phyloP scores from a whole-genome alignment of 805 yeast species.

The Sugiyamaella americana region DNA sequence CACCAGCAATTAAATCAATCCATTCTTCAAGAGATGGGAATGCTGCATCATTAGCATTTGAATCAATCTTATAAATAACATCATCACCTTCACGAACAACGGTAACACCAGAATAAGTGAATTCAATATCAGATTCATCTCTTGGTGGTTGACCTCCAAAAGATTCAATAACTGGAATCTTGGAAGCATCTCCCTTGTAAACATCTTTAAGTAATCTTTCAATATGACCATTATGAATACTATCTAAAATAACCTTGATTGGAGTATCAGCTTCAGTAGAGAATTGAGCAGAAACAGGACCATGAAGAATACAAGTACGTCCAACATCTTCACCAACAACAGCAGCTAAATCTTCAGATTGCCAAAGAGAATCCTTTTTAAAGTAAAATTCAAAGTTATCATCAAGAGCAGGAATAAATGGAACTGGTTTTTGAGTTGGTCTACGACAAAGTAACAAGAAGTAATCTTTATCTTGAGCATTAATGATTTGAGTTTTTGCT shows the following conservation, averaged over 20 bases:
- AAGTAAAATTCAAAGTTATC: conserved; percentile 92
- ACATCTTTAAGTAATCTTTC: conserved; percentile 56
- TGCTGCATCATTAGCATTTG: conserved; percentile 28
- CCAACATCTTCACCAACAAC: conserved; percentile 95
- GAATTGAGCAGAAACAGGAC: conserved; percentile 96
- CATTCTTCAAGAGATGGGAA: conserved; percentile 47
- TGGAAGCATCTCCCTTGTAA: conserved; percentile 62
- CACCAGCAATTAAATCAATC: conserved; percentile 80
- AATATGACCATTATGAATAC: conserved; percentile 87
- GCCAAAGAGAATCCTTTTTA: conserved; percentile 99
- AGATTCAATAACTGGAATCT: conserved; percentile 84
- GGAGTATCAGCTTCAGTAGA: conserved; percentile 87
- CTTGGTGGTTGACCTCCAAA: conserved; percentile 62
- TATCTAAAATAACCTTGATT: conserved; percentile 80
- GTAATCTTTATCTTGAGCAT: conserved; percentile 92
- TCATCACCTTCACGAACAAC: conserved; percentile 19
- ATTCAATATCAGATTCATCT: conserved; percentile 23
- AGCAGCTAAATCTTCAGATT: conserved; percentile 93
- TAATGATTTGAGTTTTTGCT: conserved; percentile 75
- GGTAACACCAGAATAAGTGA: conserved; percentile 24
- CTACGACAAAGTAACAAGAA: conserved; percentile 77
- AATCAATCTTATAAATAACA: conserved; percentile 37
- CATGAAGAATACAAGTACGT: conserved; percentile 98
- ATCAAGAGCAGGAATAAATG: conserved; percentile 92
- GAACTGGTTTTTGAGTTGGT: conserved; percentile 94